phyloP scores from a whole-genome alignment of 2,329 filamentous ascomycete genomes.

The Xylariaceae sp. region DNA sequence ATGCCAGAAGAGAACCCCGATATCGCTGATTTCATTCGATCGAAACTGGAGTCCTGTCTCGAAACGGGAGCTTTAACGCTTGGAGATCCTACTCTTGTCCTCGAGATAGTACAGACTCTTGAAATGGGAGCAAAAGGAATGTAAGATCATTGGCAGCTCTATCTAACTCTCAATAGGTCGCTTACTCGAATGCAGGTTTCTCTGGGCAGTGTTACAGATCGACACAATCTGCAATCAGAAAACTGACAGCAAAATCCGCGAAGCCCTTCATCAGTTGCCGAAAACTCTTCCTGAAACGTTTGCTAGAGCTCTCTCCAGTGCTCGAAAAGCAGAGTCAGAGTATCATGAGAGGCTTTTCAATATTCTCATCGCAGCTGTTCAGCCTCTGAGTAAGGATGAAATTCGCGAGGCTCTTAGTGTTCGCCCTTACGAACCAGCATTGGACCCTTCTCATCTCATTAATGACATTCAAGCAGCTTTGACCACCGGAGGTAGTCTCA shows the following conservation, averaged over 20 bases:
- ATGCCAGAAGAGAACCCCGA: conserved; percentile 10
- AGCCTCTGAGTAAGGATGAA: conserved; percentile 32
- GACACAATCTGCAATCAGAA: conserved; percentile 31
- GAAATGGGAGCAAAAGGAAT: conserved; percentile 32
- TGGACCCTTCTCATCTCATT: conserved; percentile 4
- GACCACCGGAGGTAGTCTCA: conserved; percentile 4
- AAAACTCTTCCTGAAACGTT: conserved; percentile 30
- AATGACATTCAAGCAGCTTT: conserved; percentile 6
- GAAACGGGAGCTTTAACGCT: conserved; percentile 5
- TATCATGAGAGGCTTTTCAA: conserved; percentile 30
- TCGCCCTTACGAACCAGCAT: background rate
- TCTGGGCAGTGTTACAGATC: conserved; percentile 36
- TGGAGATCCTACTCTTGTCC: conserved; percentile 8
- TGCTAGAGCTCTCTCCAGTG: conserved; percentile 27
- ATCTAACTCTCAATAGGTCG: background rate
- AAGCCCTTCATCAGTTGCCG: conserved; percentile 30
- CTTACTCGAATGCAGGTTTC: conserved; percentile 26
- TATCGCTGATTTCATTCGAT: conserved; percentile 7
- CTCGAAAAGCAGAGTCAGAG: conserved; percentile 8
- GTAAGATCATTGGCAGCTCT: conserved; percentile 10
- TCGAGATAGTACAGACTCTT: conserved; percentile 17
- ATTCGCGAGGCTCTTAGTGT: conserved; percentile 39
- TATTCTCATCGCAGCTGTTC: conserved; percentile 28
- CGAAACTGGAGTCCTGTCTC: conserved; percentile 4
- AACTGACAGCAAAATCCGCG: conserved; percentile 35